Percentiles rank a stretch among this genome's conserved stretches.
Conservation (phyloP, 2,329 filamentous ascomycete species). For the Aspergillus pseudoglaucus region DNA sequence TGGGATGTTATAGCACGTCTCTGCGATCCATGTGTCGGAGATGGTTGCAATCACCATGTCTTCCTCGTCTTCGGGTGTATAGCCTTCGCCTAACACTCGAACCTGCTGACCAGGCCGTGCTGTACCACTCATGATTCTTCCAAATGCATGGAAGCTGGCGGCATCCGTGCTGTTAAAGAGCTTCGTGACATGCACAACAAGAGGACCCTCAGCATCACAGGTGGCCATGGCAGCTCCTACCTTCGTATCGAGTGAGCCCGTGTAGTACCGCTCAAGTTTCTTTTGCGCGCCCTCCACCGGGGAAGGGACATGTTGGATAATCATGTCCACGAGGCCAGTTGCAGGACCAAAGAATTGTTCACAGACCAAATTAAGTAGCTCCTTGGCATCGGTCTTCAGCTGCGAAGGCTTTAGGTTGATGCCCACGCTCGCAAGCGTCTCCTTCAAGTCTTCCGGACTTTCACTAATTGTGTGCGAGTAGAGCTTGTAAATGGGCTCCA, state of each 20-base stretch:
- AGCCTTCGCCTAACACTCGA: constrained; percentile 87
- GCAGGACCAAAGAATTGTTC: constrained; percentile 92
- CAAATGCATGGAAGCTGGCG: constrained; percentile 84
- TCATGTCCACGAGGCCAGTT: constrained; percentile 90
- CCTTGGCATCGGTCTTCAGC: constrained; percentile 81
- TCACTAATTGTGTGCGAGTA: constrained; percentile 93
- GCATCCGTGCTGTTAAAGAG: constrained; percentile 86
- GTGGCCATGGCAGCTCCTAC: constrained; percentile 71
- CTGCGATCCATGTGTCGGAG: constrained; percentile 78
- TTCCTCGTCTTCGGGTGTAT: constrained; percentile 94
- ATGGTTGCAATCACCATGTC: constrained; percentile 89
- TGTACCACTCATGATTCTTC: constrained; percentile 86
- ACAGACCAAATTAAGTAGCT: constrained; percentile 81
- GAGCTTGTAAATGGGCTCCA: constrained; percentile 97
- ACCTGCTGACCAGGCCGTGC: constrained; percentile 76
- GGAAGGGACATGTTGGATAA: constrained; percentile 81
- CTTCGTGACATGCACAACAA: constrained; percentile 90
- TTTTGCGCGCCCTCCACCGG: constrained; percentile 70
- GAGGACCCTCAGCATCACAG: constrained; percentile 82
- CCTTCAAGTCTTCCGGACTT: constrained; percentile 74
- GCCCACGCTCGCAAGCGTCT: constrained; percentile 69
- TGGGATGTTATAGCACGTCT: constrained; percentile 87
- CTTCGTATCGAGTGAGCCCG: constrained; percentile 76
- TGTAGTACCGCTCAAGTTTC: constrained; percentile 82
- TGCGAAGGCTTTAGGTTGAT: constrained; percentile 88